A percentile compares a stretch with the other conserved stretches of the same genome.
These are phyloP conservation scores for Kewa caespitosa DNA, from an alignment of 179 eudicot species.

Conservation along the genomic window DNA sequence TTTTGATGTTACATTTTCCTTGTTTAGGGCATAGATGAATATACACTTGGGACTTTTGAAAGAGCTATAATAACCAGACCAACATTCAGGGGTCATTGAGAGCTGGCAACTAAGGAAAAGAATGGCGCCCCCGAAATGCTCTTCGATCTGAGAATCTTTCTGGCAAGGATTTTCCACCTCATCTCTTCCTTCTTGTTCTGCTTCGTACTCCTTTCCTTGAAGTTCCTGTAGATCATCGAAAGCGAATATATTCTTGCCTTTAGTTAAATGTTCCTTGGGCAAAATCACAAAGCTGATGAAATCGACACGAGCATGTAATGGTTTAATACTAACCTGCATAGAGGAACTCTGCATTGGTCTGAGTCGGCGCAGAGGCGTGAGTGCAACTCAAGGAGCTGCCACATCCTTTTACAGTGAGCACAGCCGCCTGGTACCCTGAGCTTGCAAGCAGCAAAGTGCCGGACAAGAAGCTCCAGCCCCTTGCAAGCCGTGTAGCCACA, in stretches of 20 bases:
- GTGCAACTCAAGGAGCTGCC: conserved; percentile 87
- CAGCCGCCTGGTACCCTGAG: conserved; percentile 82
- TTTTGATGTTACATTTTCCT: conserved; percentile 5
- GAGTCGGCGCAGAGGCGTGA: conserved; percentile 75
- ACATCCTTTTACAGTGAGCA: conserved; percentile 82
- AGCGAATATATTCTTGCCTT: neutral
- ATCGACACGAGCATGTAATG: neutral
- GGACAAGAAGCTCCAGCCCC: conserved; percentile 62
- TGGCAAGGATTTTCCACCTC: conserved; percentile 84
- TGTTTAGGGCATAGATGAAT: conserved; percentile 4
- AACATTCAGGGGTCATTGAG: conserved; percentile 22
- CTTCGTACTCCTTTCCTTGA: conserved; percentile 51
- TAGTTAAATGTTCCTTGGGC: neutral
- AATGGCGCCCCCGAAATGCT: conserved; percentile 67
- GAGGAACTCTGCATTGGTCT: conserved; percentile 70
- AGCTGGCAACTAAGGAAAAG: conserved; percentile 40
- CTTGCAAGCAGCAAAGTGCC: conserved; percentile 87
- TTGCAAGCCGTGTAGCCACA: conserved; percentile 68
- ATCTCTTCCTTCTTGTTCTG: conserved; percentile 81
- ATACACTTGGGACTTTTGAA: neutral
- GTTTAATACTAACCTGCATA: conserved; percentile 66
- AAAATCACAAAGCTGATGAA: neutral
- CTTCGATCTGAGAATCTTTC: conserved; percentile 67
- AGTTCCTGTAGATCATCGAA: conserved; percentile 69
- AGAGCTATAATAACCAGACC: neutral